Percentiles rank a stretch among this genome's conserved stretches.
Evolutionary conservation across 176 grass and related monocot species (phyloP).

Genomic region (Carex scoparia): DNA sequence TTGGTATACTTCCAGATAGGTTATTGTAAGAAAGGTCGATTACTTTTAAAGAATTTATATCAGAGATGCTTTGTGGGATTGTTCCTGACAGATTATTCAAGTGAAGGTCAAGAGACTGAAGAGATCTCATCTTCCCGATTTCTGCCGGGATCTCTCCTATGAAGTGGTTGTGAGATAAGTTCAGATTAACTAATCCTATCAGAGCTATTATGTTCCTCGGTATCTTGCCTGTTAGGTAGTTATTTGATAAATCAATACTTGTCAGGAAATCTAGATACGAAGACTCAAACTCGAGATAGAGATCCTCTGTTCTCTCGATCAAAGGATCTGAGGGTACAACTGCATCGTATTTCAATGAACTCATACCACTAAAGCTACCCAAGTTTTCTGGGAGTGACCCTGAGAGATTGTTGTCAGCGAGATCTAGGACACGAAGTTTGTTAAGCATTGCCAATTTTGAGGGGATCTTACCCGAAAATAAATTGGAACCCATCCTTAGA

Average conservation of each 20-base stretch:
- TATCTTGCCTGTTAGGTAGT: constrained; percentile 29
- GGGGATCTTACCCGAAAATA: constrained; percentile 43
- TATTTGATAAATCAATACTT: constrained; percentile 32
- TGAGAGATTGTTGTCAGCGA: constrained; percentile 26
- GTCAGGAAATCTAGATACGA: not conserved
- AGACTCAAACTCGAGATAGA: not conserved
- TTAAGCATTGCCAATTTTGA: constrained; percentile 8
- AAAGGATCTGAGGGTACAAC: not conserved
- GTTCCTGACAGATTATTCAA: not conserved
- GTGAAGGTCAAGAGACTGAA: constrained; percentile 3
- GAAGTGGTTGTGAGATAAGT: constrained; percentile 38
- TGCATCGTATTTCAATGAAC: not conserved
- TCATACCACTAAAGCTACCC: constrained; percentile 17
- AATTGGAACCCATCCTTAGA: constrained; percentile 15
- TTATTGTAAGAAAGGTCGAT: constrained; percentile 10
- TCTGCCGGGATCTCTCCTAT: constrained; percentile 31
- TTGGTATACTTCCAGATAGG: constrained; percentile 8
- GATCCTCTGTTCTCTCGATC: constrained; percentile 24
- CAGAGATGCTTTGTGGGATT: not conserved
- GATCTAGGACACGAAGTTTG: constrained; percentile 19
- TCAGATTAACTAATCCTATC: constrained; percentile 25
- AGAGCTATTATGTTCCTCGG: constrained; percentile 20
- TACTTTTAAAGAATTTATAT: not conserved
- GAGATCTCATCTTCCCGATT: constrained; percentile 6
- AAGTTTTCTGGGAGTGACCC: constrained; percentile 1